Base-by-base conservation (phyloP, 257 asterid genomes). In the Nicotiana tabacum region DNA sequence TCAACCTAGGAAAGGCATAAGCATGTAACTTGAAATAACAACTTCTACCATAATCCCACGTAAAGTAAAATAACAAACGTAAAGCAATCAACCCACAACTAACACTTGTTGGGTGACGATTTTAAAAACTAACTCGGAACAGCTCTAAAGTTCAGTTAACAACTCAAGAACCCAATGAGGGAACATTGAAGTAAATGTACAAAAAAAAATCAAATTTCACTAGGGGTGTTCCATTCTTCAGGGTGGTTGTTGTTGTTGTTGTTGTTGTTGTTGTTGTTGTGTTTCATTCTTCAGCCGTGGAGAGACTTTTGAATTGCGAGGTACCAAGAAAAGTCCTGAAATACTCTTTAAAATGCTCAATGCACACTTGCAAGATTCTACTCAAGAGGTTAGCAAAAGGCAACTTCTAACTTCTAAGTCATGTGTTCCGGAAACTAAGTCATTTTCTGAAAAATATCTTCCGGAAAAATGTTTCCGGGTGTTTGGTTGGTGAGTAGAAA, bases 1-100 rank as follows among this genome's bases (percentile, higher is more conserved):
- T 95, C 99, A 82, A 92, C 96, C 99, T 95, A 86, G 64, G 80
- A 29, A 51, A 16, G 29, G 64, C 80, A 29, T 4, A 76, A 76
- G 65, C 29, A 76, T 76, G 17, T 27, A 76, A 27, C 43, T 48
- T 76, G 16, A 76, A 76, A 76, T 51, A 27, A 51, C 17, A 76
- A 51, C 64, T 51, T 51, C 8, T 8, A 76, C 64, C 64, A 51
- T 76, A 32, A 76, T 51, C 80, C 62, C 43, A 51, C 27, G 16
- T 27, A 51, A 76, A 51, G 29, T 24, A 24, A 29, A 46, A 72
- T 15, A 51, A 51, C 24, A 76, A 48, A 27, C 27, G 0, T 51
- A 51, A 27, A 29, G 64, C 27, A 76, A 76, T 76, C 62, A 76
- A 51, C 64, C 55, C 58, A 13, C 80, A 76, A 29, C 46, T 76